Evolutionary conservation across 306 rosid species (phyloP), one percentile per base, ranked within the genome.

Genomic region (Vigna trinervia): DNA sequence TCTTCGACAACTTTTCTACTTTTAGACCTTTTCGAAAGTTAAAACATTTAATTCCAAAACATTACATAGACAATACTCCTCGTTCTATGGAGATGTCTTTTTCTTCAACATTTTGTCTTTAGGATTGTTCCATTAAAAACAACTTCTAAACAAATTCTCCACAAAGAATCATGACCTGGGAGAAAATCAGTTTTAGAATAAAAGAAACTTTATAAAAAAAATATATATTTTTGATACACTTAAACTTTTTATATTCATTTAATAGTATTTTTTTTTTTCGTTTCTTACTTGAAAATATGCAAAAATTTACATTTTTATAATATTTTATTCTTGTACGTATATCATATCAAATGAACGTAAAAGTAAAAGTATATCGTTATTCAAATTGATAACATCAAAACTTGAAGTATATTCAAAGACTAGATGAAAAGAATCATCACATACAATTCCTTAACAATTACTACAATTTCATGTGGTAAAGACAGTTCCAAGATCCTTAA

Each of bases 41-140:
- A 17, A 17, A 45, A 38, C 51, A 64, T 66, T 47, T 73, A 12
- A 54, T 1, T 56, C 80, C 70, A 74, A 74, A 67, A 50, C 17
- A 50, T 22, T 5, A 75, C 51, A 39, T 58, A 12, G 64, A 26
- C 72, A 36, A 75, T 12, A 75, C 22, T 52, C 30, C 68, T 5
- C 12, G 30, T 53, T 9, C 43, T 38, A 19, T 63, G 75, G 56
- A 45, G 53, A 65, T 59, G 69, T 75, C 73, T 56, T 12, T 64
- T 15, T 36, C 57, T 32, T 76, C 52, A 41, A 38, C 84, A 11
- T 34, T 56, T 54, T 81, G 56, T 30, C 45, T 58, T 6, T 26
- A 76, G 4, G 51, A 51, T 19, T 30, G n/a, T 22, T 23, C 0
- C 22, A 54, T 38, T 65, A 23, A 20, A 23, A 26, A 17, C 28